Percentiles rank a stretch among this genome's conserved stretches.
Conservation (phyloP, 2,329 filamentous ascomycete species). For the Alternaria postmessia region DNA sequence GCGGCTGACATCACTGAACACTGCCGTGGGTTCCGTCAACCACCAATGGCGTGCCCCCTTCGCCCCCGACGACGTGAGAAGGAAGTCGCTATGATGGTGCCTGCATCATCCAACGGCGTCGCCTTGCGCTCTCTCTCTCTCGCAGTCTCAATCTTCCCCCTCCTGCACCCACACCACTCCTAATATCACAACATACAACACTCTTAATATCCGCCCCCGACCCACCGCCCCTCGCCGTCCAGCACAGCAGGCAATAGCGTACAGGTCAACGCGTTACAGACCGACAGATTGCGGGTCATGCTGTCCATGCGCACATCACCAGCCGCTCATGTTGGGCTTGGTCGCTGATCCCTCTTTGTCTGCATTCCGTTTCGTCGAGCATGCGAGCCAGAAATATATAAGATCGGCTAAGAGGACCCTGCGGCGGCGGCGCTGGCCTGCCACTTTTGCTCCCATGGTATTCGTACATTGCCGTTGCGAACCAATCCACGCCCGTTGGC, state of each 20-base stretch:
- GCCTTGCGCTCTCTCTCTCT: neutral
- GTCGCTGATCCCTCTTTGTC: slow-evolving; percentile 32
- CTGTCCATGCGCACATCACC: slow-evolving; percentile 25
- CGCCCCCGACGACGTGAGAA: neutral
- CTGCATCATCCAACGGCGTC: neutral
- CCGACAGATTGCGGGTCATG: slow-evolving; percentile 16
- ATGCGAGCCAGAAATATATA: slow-evolving; percentile 24
- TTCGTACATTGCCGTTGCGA: slow-evolving; percentile 11
- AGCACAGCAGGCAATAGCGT: slow-evolving; percentile 5
- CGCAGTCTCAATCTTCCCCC: neutral
- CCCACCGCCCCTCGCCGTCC: neutral
- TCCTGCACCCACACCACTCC: neutral
- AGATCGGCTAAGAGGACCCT: slow-evolving; percentile 43
- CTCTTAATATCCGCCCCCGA: neutral
- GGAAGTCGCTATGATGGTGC: neutral
- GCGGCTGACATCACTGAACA: slow-evolving; percentile 16
- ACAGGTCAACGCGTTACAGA: slow-evolving; percentile 7
- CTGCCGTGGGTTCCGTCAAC: slow-evolving; percentile 12
- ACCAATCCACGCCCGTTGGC: slow-evolving; percentile 6
- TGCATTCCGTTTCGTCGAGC: slow-evolving; percentile 20
- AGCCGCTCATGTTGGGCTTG: slow-evolving; percentile 23
- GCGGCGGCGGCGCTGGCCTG: slow-evolving; percentile 24
- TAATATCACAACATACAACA: neutral
- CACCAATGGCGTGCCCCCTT: slow-evolving; percentile 1
- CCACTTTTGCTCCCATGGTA: slow-evolving; percentile 13